Evolutionary conservation across 306 rosid genomes (phyloP).

Genomic region (Cercis canadensis): DNA sequence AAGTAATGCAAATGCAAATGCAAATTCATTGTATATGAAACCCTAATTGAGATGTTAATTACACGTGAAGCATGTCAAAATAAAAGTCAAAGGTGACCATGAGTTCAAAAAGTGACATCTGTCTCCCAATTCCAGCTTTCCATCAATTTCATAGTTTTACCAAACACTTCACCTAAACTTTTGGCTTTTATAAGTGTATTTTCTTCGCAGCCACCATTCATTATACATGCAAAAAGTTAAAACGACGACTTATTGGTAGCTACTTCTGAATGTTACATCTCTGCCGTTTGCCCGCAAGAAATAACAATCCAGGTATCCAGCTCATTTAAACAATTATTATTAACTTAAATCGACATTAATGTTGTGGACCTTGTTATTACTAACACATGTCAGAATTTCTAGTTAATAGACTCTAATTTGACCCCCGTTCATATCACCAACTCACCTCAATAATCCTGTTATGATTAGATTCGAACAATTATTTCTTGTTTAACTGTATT

Average conservation of each 20-base stretch:
- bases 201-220: conserved; percentile 34
- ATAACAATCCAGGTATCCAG: conserved; percentile 27
- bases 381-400: neutral
- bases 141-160: conserved; percentile 42
- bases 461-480: conserved; percentile 9
- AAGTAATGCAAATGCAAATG: no score
- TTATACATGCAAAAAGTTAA: conserved; percentile 38
- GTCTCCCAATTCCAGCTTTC: conserved; percentile 35
- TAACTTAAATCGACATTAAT: conserved; percentile 2
- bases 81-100: conserved; percentile 2
- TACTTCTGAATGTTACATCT: conserved; percentile 23
- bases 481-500: neutral
- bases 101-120: conserved; percentile 48
- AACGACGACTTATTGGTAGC: conserved; percentile 42
- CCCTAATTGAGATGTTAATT: neutral
- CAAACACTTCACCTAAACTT: conserved; percentile 57
- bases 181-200: conserved; percentile 50
- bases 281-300: conserved; percentile 52
- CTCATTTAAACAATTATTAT: neutral
- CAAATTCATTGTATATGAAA: neutral
- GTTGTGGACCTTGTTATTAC: neutral
- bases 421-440: neutral
- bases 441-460: neutral
- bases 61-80: conserved; percentile 19
- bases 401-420: neutral